Evolutionary conservation across 495 filamentous ascomycete genomes (phyloP), one percentile per base, ranked within the genome.

Genomic region (Mycothermus thermophilus): DNA sequence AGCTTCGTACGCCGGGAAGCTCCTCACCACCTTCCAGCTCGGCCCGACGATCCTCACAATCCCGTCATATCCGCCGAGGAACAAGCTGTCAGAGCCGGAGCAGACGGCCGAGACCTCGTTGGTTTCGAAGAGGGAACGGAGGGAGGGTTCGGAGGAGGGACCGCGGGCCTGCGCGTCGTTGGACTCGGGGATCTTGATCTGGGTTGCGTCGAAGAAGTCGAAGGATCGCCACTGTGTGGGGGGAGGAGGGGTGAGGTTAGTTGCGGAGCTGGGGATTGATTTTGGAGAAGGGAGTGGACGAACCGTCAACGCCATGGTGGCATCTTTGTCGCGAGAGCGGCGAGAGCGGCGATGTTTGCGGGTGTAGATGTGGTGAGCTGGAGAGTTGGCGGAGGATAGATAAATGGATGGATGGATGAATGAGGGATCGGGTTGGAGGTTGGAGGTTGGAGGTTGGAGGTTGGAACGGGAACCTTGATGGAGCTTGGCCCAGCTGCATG

Each of bases 151-250:
- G n/a, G n/a, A n/a, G n/a, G n/a, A n/a, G n/a, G n/a, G n/a, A n/a
- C n/a, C n/a, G n/a, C n/a, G n/a, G n/a, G n/a, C n/a, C n/a, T 43
- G 37, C 62, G 60, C 34, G 59, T 66, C 22, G 11, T 11, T 25
- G 22, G 22, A 25, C 22, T 86, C 80, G 34, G 80, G 66, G 38
- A 82, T 69, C 55, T 79, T 79, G 57, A 96, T 77, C 46, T 79
- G 76, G 41, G 77, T 74, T 54, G 93, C 83, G 57, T 94, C 86
- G 68, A 97, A 93, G 76, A 97, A 96, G 72, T 90, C 86, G 67
- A 97, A 96, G 34, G 82, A 75, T 82, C 93, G 93, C 90, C 92
- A 95, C 87, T 97, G 48, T 16, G 18, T 10, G 15, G 25, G 30
- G n/a, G 7, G 3, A 14, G 27, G 15, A 26, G 13, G 25, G 3